Conservation (phyloP, 2,329 filamentous ascomycete genomes). For the Hypoxylon sp. region DNA sequence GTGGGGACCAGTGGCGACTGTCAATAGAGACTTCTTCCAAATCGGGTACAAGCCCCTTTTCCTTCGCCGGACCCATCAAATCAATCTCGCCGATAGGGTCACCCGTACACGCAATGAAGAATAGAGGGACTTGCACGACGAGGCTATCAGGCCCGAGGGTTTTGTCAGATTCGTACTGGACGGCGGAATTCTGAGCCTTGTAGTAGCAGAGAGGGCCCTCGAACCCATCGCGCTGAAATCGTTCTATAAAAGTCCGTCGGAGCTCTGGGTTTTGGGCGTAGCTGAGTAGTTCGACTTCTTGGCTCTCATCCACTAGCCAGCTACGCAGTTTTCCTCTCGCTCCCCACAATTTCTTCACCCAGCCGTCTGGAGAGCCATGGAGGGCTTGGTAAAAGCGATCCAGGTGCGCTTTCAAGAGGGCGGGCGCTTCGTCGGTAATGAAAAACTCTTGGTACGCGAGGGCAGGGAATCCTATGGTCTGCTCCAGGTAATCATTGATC, state of each 20-base stretch:
- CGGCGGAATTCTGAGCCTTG: conserved; percentile 34
- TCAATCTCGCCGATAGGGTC: conserved; percentile 48
- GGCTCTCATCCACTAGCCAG: conserved; percentile 45
- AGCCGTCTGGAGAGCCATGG: conserved; percentile 53
- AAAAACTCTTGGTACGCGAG: conserved; percentile 59
- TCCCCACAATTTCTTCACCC: conserved; percentile 58
- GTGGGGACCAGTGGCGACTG: conserved; percentile 53
- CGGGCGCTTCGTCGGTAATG: conserved; percentile 56
- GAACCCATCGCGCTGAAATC: conserved; percentile 51
- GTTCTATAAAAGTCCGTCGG: conserved; percentile 49
- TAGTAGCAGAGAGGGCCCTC: conserved; percentile 53
- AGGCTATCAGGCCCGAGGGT: conserved; percentile 44
- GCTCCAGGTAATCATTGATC: conserved; percentile 56
- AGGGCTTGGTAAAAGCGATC: conserved; percentile 57
- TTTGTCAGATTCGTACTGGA: conserved; percentile 48
- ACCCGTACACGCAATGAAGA: not conserved
- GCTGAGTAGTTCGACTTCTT: conserved; percentile 37
- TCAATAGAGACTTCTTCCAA: conserved; percentile 48
- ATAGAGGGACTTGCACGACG: not conserved
- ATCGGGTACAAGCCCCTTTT: conserved; percentile 48
- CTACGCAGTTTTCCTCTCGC: conserved; percentile 54
- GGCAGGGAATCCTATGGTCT: conserved; percentile 50
- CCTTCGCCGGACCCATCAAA: conserved; percentile 39
- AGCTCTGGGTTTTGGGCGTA: conserved; percentile 49
- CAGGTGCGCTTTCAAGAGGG: conserved; percentile 57